These are phyloP conservation scores for Floccularia luteovirens DNA, from an alignment of 768 basidiomycete genomes.

Conservation along the genomic window DNA sequence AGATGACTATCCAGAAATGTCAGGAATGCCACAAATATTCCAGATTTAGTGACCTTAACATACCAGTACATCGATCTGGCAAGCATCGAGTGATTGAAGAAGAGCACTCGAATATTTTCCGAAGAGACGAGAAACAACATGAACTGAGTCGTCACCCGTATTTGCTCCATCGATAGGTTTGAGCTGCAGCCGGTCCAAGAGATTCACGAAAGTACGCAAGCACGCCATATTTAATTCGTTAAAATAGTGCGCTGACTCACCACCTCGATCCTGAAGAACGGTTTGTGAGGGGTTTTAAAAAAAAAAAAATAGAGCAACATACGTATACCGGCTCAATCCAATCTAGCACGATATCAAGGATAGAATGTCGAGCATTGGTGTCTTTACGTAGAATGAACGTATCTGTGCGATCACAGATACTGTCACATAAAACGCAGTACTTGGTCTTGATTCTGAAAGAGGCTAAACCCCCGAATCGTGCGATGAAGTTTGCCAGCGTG, in stretches of 20 bases:
- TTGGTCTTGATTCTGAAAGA: slow-evolving; percentile 65
- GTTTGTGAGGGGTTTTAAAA: slow-evolving; percentile 1
- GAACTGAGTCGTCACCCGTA: slow-evolving; percentile 55
- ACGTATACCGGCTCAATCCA: slow-evolving; percentile 63
- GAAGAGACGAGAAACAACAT: slow-evolving; percentile 73
- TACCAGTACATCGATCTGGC: slow-evolving; percentile 39
- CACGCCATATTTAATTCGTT: slow-evolving; percentile 70
- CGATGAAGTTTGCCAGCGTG: slow-evolving; percentile 56
- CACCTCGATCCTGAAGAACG: slow-evolving; percentile 23
- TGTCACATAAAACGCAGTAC: slow-evolving; percentile 69
- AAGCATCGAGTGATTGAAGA: slow-evolving; percentile 49
- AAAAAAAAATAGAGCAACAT: slow-evolving; percentile 13
- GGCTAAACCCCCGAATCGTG: slow-evolving; percentile 45
- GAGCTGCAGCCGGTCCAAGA: slow-evolving; percentile 71
- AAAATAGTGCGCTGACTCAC: slow-evolving; percentile 28
- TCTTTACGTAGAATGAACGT: slow-evolving; percentile 62
- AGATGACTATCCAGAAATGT: slow-evolving; percentile 23
- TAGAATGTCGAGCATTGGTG: slow-evolving; percentile 53
- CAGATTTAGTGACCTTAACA: slow-evolving; percentile 9
- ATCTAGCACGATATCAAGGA: slow-evolving; percentile 71
- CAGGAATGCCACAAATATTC: neutral
- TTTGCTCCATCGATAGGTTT: slow-evolving; percentile 42
- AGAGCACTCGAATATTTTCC: slow-evolving; percentile 68
- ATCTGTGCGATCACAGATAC: slow-evolving; percentile 55
- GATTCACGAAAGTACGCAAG: slow-evolving; percentile 64